A percentile compares a stretch with the other conserved stretches of the same genome.
Conservation (phyloP, 257 asterid genomes). For the Nicotiana knightiana region DNA sequence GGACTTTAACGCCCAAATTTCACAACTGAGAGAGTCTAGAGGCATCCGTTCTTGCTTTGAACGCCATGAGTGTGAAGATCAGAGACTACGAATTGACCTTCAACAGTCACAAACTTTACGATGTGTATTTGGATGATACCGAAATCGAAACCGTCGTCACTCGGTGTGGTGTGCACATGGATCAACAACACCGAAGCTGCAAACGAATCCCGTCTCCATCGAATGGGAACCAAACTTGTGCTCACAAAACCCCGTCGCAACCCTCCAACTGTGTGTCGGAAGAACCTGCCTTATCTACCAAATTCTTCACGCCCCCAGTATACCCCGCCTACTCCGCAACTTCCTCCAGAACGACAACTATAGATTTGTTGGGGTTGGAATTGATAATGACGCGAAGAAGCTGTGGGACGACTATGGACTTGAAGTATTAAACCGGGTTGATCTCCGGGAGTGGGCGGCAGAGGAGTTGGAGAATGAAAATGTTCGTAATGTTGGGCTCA, state of each 20-base stretch:
- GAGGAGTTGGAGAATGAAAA: not conserved
- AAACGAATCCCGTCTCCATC: conserved; percentile 12
- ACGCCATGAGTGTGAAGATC: not conserved
- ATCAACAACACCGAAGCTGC: conserved; percentile 22
- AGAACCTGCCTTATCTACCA: conserved; percentile 41
- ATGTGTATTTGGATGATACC: conserved; percentile 27
- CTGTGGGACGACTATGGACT: conserved; percentile 28
- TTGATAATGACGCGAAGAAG: conserved; percentile 35
- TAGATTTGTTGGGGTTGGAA: conserved; percentile 47
- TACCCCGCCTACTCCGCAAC: conserved; percentile 23
- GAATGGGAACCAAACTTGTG: conserved; percentile 50
- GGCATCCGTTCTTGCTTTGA: not conserved
- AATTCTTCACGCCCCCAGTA: conserved; percentile 24
- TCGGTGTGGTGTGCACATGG: conserved; percentile 28
- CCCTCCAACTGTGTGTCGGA: conserved; percentile 49
- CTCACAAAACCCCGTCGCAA: conserved; percentile 35
- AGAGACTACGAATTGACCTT: not conserved
- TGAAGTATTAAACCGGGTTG: not conserved
- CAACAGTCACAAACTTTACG: conserved; percentile 30
- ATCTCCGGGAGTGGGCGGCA: not conserved
- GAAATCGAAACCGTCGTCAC: conserved; percentile 39
- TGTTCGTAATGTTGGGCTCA: not conserved
- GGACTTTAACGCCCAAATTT: too few relatives aligned
- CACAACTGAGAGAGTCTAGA: too few relatives aligned
- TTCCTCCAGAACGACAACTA: conserved; percentile 32